Evolutionary conservation across 257 asterid genomes (phyloP).

Genomic region (Apocynum venetum): DNA sequence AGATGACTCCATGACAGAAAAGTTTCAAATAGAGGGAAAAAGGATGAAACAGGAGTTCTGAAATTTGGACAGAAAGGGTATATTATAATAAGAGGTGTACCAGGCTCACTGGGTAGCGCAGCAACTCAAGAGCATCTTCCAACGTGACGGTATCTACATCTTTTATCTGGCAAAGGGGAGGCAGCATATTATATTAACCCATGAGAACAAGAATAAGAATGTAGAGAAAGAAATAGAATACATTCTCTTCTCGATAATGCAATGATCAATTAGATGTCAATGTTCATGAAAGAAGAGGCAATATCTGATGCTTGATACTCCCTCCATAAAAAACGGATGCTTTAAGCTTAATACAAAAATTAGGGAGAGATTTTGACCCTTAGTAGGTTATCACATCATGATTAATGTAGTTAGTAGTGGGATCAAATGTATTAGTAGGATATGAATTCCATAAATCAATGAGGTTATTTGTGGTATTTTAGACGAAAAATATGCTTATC

Average conservation of each 20-base stretch:
- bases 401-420: background rate
- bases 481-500: too few species aligned
- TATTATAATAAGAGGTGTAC: constrained; percentile 30
- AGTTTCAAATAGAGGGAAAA: background rate
- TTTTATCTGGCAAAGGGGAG: constrained; percentile 43
- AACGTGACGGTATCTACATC: constrained; percentile 59
- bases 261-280: background rate
- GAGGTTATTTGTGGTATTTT: too few species aligned
- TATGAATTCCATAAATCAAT: background rate
- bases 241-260: background rate
- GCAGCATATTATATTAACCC: constrained; percentile 12
- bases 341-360: background rate
- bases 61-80: background rate
- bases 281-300: background rate
- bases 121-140: constrained; percentile 73
- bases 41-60: background rate
- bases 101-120: constrained; percentile 80
- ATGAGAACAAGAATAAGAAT: background rate
- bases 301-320: background rate
- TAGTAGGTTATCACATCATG: background rate
- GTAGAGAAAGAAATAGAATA: background rate
- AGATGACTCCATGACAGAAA: constrained; percentile 15
- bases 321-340: background rate
- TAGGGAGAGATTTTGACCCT: background rate
- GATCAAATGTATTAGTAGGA: background rate